phyloP scores from a whole-genome alignment of 116 monocot species.

The Papilionanthe hybrid region DNA sequence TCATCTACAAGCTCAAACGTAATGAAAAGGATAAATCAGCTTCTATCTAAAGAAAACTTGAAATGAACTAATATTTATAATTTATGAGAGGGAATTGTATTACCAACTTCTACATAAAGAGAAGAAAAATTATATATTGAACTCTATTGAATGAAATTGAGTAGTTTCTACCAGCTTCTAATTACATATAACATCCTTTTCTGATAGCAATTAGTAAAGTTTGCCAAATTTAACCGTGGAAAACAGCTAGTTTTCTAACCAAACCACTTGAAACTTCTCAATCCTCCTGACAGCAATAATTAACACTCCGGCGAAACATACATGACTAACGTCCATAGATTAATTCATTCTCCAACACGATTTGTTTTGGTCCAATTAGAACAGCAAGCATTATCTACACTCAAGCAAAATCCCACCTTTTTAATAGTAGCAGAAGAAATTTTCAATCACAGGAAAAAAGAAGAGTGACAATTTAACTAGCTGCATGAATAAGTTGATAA shows the following conservation, averaged over 20 bases:
- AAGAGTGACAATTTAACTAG: neutral
- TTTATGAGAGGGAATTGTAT: too few species aligned
- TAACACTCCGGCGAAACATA: neutral
- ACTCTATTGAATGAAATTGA: too few species aligned
- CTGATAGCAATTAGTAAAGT: conserved; percentile 41
- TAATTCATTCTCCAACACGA: neutral
- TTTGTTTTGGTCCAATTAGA: neutral
- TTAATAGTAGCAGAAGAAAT: neutral
- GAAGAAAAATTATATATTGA: too few species aligned
- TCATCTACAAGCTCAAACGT: too few species aligned
- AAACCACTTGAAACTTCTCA: neutral
- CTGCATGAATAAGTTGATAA: neutral
- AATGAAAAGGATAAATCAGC: too few species aligned
- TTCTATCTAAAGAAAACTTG: too few species aligned
- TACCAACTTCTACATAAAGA: too few species aligned
- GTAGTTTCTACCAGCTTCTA: too few species aligned
- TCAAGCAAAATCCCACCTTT: neutral
- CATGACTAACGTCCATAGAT: neutral
- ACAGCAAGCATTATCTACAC: neutral
- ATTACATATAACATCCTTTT: neutral
- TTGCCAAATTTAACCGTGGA: conserved; percentile 19
- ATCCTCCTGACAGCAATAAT: neutral
- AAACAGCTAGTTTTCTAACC: neutral
- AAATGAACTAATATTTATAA: too few species aligned
- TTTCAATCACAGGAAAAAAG: neutral